Percentiles rank a stretch among this genome's conserved stretches.
Conservation (phyloP, 345 rosid genomes). For the Rhodamnia rubescens region DNA sequence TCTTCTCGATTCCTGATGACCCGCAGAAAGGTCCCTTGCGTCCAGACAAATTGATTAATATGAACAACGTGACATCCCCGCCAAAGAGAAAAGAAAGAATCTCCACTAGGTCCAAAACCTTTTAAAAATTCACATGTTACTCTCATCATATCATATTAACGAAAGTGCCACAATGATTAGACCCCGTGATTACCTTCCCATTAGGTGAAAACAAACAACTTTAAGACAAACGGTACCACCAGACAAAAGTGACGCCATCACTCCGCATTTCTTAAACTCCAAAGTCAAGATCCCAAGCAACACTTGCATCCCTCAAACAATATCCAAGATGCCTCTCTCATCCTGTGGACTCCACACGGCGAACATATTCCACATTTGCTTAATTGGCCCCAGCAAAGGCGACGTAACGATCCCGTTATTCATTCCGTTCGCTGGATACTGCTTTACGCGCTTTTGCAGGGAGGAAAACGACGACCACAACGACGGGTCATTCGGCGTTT, state of each 20-base stretch:
- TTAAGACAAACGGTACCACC: not conserved
- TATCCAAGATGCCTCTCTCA: not conserved
- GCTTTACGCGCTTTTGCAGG: not conserved
- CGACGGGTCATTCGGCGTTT: not conserved
- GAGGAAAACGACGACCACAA: not conserved
- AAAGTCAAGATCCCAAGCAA: not conserved
- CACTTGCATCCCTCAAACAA: not conserved
- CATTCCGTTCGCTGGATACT: not conserved
- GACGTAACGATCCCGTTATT: too few species aligned
- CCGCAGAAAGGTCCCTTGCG: not conserved
- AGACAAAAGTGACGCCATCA: not conserved
- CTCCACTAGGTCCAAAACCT: not conserved
- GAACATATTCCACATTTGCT: not conserved
- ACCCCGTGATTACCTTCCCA: not conserved
- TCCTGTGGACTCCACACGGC: not conserved
- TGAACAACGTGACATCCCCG: not conserved
- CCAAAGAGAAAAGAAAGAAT: not conserved
- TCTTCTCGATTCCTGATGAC: not conserved
- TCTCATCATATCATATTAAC: not conserved
- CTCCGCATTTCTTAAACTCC: not conserved
- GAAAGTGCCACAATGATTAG: not conserved
- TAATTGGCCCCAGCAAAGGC: not conserved
- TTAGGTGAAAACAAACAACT: not conserved
- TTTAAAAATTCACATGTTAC: not conserved
- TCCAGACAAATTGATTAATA: not conserved